Conservation (phyloP, 129 eudicot genomes). For the Flaveria bidentis region DNA sequence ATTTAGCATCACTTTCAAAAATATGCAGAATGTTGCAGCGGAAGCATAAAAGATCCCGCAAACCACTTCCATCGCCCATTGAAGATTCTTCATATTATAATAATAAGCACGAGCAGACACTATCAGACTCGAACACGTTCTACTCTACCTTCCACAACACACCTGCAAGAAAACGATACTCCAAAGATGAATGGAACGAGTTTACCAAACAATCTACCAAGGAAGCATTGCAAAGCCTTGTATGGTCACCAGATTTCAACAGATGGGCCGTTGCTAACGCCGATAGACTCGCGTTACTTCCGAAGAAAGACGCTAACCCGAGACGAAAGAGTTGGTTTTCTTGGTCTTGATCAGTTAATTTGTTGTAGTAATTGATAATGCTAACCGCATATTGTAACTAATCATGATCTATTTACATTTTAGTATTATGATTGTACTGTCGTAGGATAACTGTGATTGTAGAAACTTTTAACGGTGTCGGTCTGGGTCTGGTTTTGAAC, state of each 20-base stretch:
- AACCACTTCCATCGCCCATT: constrained; percentile 42
- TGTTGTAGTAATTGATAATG: constrained; percentile 18
- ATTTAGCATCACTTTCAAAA: background rate
- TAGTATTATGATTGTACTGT: background rate
- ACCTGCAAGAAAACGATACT: constrained; percentile 55
- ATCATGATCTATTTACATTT: constrained; percentile 1
- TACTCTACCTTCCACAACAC: constrained; percentile 72
- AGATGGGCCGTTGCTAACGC: constrained; percentile 89
- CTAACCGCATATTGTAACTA: constrained; percentile 26
- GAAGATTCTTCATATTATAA: constrained; percentile 24
- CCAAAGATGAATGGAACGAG: constrained; percentile 76
- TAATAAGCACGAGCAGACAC: constrained; percentile 19
- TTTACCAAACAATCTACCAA: constrained; percentile 76
- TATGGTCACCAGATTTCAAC: constrained; percentile 80
- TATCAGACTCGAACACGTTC: constrained; percentile 57
- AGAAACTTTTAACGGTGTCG: constrained; percentile 16
- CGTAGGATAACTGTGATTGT: constrained; percentile 10
- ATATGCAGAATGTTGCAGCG: constrained; percentile 43
- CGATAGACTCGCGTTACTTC: constrained; percentile 72
- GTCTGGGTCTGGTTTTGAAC: background rate
- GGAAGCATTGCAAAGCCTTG: constrained; percentile 76
- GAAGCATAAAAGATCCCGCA: constrained; percentile 34
- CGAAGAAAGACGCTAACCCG: constrained; percentile 38
- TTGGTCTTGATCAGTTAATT: constrained; percentile 49
- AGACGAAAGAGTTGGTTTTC: constrained; percentile 48